Base-by-base conservation (phyloP, 345 rosid genomes). In the Geranium rotundifolium region DNA sequence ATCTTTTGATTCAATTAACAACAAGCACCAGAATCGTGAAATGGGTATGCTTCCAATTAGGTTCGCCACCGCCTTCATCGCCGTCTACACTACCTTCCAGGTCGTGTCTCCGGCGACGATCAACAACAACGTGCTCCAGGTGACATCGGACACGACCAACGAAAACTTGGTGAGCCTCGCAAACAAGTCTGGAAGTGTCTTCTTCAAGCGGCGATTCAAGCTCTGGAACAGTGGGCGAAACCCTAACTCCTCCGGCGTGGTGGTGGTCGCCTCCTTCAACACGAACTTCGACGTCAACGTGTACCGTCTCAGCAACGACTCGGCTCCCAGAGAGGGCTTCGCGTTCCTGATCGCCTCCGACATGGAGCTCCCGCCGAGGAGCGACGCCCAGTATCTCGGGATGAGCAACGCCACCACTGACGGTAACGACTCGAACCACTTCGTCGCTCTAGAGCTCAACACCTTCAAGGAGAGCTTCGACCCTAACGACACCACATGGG, bases 331-430 rank as follows among this genome's bases (percentile, higher is more conserved):
- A 0, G 87, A 85, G 60, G 90, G 90, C 17, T 60, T 82, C 3
- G 71, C 82, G 7, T 85, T 82, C 64, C 49, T 85, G 20, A 79
- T 85, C 13, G 70, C 84, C 4, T 84, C 85, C 1, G 69, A 79
- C 27, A 63, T 65, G 18, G 7, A 0, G 7, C 71, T 76, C 14
- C 84, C 84, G 8, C 61, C 20, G 0, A 66, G 62, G 5, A 85
- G 90, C 62, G 16, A 69, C 4, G 78, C 87, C 0, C 65, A 71
- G 64, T 85, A 70, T 61, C 62, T 79, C 4, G 87, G 87, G 17
- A 64, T 85, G 62, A 85, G 87, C 46, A 81, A 85, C 69, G 70
- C 82, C 57, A 46, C 79, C 67, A 80, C 77, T 12, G 83, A 82
- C 16, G 72, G 81, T 16, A 64, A 63, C 29, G 0, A 75, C 0